Evolutionary conservation across 352 stramenopile genomes (phyloP), one percentile per base, ranked within the genome.

Genomic region (Elongisporangium prolatum): DNA sequence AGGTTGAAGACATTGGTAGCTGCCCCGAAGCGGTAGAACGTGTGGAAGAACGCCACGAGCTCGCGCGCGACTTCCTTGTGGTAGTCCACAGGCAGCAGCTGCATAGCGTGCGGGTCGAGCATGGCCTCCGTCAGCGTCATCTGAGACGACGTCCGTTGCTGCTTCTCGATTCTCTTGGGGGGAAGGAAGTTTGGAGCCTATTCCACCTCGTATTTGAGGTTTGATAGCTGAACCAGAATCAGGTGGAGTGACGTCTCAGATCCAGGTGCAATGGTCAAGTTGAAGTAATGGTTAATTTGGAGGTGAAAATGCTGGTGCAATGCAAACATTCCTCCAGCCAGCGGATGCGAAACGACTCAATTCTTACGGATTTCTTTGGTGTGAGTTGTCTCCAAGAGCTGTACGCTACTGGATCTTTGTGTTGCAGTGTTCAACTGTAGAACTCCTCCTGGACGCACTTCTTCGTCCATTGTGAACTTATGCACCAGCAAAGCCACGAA

Each of bases 1-100:
- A 89, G 65, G 50, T 89, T 55, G 57, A 93, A 93, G 55, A 57
- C 64, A 54, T 68, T 82, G 21, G 77, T 73, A 38, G 65, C 58
- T 10, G 59, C 67, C 28, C 80, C 80, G 53, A 91, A 89, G 68
- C 84, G 79, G 65, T 91, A 89, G 68, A 93, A 89, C 10, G 65
- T 70, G 76, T 93, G 84, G 67, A 93, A 90, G 54, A 93, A 93
- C 37, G 67, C 64, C 28, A 77, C 66, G 55, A 91, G 68, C 59
- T 89, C 77, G 37, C 72, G 79, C 49, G 81, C 78, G 28, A 91
- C 63, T 38, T 89, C 68, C 59, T 69, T 70, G 66, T 87, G 76
- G 74, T 89, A 91, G 68, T 91, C 81, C 53, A 69, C 69, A 9
- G 78, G 81, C 21, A 91, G 62, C 49, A 91, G 67, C 24, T 59